Base-by-base conservation (phyloP, 169 alveolate genomes). In the Plasmodium falciparum region DNA sequence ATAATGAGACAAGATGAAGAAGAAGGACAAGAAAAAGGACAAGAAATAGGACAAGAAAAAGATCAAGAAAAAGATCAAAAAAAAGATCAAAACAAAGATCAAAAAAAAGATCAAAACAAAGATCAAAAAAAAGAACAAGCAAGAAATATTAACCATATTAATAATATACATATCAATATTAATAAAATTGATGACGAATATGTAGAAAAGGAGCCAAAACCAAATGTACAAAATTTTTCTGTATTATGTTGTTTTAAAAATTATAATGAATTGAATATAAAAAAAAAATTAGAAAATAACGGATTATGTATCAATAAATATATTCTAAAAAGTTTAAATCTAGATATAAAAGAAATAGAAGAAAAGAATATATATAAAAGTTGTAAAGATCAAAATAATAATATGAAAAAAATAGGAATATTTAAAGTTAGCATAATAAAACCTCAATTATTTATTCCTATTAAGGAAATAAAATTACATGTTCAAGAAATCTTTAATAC, bases 241-340 rank as follows among this genome's bases (percentile, higher is more conserved):
- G 90, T 80, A 22, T 80, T 71, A 29, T 80, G 90, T 71, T 67
- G 83, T 49, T 61, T 80, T 50, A 80, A 69, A 52, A 62, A 49
- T 17, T 54, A 20, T 22, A 6, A 22, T 33, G 90, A 80, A 54
- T 2, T 69, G 56, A 22, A 58, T 24, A 6, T 58, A 22, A 80
- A 69, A 20, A 80, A 22, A 2, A 56, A 80, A 29, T 22, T 52
- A 33, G 76, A 80, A n/a, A 43, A 26, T 59, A 67, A 80, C 67
- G 56, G 76, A 47, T 33, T 80, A 24, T 80, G 43, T 80, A 29
- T 73, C n/a, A 80, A 80, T 62, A 17, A 33, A 11, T 80, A 29
- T 80, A 59, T 80, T 2, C 20, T 80, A 12, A 66, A 33, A 58
- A 66, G 90, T 69, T 33, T 80, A 71, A 52, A 80, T 13, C 3